phyloP scores from a whole-genome alignment of 2,329 filamentous ascomycete species.

The Aspergillus uvarum region DNA sequence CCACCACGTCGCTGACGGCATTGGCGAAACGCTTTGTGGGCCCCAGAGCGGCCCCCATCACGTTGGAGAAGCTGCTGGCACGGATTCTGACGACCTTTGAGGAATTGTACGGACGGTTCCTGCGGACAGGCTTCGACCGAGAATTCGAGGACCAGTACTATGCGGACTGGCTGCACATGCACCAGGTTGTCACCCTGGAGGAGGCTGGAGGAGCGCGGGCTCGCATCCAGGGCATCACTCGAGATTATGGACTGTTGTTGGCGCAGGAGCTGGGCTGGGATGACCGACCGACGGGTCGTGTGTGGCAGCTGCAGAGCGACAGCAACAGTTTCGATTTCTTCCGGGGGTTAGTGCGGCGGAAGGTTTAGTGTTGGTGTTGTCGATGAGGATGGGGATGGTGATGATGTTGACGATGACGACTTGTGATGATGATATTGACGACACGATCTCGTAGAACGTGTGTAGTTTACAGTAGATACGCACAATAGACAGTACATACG shows the following conservation, averaged over 20 bases:
- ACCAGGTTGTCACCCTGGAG: constrained; percentile 74
- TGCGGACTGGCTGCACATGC: constrained; percentile 78
- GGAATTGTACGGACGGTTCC: constrained; percentile 71
- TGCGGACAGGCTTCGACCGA: constrained; percentile 69
- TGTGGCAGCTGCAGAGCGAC: constrained; percentile 87
- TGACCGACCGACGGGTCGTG: constrained; percentile 71
- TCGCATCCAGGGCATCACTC: constrained; percentile 79
- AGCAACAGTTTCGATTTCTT: constrained; percentile 99
- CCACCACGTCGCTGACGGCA: constrained; percentile 82
- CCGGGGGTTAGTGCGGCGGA: constrained; percentile 78
- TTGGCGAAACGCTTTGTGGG: constrained; percentile 56
- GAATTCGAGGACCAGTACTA: constrained; percentile 78
- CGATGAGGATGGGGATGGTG: neutral
- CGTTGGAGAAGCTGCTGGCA: constrained; percentile 77
- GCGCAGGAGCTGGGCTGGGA: constrained; percentile 78
- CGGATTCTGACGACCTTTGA: constrained; percentile 78
- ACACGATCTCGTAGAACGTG: neutral
- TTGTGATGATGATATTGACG: too few relatives aligned
- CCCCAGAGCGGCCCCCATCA: constrained; percentile 54
- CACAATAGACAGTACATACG: neutral
- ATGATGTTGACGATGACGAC: neutral
- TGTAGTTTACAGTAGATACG: neutral
- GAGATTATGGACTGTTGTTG: constrained; percentile 84
- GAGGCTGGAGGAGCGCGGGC: constrained; percentile 73
- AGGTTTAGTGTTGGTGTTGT: constrained; percentile 52